Conservation (phyloP, 2,329 filamentous ascomycete species). For the Xylariaceae sp. region DNA sequence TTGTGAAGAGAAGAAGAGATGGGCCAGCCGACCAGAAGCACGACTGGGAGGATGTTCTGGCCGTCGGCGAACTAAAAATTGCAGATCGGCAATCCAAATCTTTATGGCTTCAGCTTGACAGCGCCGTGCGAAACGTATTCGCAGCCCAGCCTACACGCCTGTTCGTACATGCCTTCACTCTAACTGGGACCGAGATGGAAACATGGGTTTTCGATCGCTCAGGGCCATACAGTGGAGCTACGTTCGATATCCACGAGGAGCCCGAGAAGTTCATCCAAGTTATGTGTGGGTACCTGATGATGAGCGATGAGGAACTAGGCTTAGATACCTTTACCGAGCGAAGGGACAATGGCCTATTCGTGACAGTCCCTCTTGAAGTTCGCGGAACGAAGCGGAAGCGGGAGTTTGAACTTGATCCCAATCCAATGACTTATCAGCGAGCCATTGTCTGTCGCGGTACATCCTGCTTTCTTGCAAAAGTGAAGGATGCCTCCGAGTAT, state of each 20-base stretch:
- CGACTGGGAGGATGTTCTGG: background rate
- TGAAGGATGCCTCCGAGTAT: background rate
- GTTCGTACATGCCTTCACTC: slow-evolving; percentile 1
- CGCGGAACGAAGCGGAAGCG: background rate
- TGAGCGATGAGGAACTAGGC: background rate
- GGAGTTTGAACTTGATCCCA: background rate
- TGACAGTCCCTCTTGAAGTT: background rate
- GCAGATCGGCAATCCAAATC: background rate
- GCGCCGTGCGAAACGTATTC: background rate
- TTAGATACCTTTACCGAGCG: background rate
- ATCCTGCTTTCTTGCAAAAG: background rate
- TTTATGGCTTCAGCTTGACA: background rate
- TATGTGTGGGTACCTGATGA: background rate
- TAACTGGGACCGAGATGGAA: background rate
- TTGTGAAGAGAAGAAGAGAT: background rate
- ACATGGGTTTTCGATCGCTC: slow-evolving; percentile 3
- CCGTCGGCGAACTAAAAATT: background rate
- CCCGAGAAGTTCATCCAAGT: background rate
- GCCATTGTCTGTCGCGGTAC: background rate
- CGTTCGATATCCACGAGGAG: background rate
- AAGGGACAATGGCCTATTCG: background rate
- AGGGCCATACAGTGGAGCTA: background rate
- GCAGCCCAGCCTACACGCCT: background rate
- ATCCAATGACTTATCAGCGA: background rate
- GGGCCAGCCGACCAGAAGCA: background rate